These are phyloP conservation scores for Polychaeton citri DNA, from an alignment of 2,329 filamentous ascomycete species.

Conservation along the genomic window DNA sequence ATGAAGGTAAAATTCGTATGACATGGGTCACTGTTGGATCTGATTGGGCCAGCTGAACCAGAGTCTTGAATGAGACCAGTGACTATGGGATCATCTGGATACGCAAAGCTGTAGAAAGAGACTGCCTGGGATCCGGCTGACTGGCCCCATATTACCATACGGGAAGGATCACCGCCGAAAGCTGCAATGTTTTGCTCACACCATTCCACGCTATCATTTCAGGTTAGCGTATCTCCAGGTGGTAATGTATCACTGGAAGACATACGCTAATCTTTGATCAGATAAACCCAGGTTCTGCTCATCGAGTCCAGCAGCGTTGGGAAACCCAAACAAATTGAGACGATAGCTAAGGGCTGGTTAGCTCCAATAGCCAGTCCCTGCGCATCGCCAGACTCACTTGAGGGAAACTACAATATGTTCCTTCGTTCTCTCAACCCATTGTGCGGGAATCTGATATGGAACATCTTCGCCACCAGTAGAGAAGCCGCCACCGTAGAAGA, in stretches of 20 bases:
- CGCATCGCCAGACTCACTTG: constrained; percentile 11
- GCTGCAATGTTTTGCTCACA: constrained; percentile 26
- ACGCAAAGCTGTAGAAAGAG: constrained; percentile 39
- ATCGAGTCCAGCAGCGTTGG: constrained; percentile 20
- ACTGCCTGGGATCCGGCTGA: constrained; percentile 26
- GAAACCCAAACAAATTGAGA: constrained; percentile 26
- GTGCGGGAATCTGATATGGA: constrained; percentile 32
- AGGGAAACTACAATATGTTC: constrained; percentile 26
- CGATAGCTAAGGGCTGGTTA: constrained; percentile 24
- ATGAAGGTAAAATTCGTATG: constrained; percentile 27
- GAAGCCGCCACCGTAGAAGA: constrained; percentile 37
- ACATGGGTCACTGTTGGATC: constrained; percentile 11
- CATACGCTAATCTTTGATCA: constrained; percentile 22
- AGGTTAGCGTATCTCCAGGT: neutral
- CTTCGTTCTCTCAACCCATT: constrained; percentile 29
- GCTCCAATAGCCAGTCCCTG: too few species aligned
- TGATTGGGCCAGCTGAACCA: constrained; percentile 26
- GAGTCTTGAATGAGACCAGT: constrained; percentile 34
- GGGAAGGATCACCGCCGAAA: constrained; percentile 27
- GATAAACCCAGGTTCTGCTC: constrained; percentile 25
- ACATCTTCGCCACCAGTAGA: constrained; percentile 30
- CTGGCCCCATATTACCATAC: constrained; percentile 28
- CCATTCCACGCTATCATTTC: constrained; percentile 21
- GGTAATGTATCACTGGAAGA: neutral
- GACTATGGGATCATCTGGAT: constrained; percentile 35